Evolutionary conservation across 495 filamentous ascomycete genomes (phyloP).

Genomic region (Lasiosphaeria miniovina): DNA sequence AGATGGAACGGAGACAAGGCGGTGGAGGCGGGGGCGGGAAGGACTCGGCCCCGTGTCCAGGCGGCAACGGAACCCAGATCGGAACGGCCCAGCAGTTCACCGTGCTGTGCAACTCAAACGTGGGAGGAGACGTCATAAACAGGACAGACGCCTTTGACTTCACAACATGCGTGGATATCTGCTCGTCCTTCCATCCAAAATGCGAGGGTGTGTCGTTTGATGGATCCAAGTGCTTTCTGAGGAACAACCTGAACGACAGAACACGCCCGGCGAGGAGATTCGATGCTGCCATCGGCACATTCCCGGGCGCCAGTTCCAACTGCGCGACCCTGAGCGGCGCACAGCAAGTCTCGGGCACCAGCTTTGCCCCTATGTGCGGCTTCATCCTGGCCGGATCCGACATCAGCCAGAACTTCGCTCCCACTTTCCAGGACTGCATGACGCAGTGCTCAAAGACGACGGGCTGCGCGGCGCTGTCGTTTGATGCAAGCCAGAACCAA

Average conservation of each 20-base stretch:
- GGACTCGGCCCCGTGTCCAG: constrained; percentile 25
- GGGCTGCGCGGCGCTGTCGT: constrained; percentile 29
- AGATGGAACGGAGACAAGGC: constrained; percentile 7
- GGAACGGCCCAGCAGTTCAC: constrained; percentile 32
- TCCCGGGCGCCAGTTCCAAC: constrained; percentile 30
- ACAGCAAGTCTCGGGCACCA: constrained; percentile 15
- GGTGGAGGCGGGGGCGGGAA: constrained; percentile 2
- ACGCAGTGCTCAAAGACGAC: constrained; percentile 25
- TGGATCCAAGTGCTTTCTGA: constrained; percentile 24
- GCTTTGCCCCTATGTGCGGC: constrained; percentile 29
- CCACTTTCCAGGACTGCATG: constrained; percentile 36
- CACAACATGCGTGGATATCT: constrained; percentile 28
- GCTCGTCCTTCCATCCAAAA: constrained; percentile 33
- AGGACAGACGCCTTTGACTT: constrained; percentile 26
- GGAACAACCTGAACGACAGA: constrained; percentile 13
- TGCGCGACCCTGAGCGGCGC: constrained; percentile 23
- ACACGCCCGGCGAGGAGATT: constrained; percentile 22
- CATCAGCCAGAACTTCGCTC: constrained; percentile 32
- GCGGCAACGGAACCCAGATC: constrained; percentile 31
- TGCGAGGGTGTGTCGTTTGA: constrained; percentile 33
- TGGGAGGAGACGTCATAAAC: constrained; percentile 26
- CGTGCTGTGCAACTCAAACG: constrained; percentile 30
- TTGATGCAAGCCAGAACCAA: constrained; percentile 26
- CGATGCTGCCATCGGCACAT: constrained; percentile 31
- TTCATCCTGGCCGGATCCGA: constrained; percentile 31